Evolutionary conservation across 2,329 filamentous ascomycete genomes (phyloP), one percentile per base, ranked within the genome.

Genomic region (Fusarium heterosporum): DNA sequence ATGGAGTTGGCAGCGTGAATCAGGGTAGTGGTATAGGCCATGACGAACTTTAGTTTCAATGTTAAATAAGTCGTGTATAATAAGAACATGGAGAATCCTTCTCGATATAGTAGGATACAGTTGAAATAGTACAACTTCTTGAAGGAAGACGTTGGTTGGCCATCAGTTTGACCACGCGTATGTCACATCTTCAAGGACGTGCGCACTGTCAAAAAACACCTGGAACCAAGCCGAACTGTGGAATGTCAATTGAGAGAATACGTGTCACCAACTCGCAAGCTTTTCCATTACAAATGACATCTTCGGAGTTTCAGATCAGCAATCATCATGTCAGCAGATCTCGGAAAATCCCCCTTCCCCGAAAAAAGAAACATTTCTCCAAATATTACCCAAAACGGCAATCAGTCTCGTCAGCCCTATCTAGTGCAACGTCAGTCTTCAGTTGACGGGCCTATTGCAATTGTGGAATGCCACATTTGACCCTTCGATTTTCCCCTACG

Each of bases 371-470:
- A 22, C n/a, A 4, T 1, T 34, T 61, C 55, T 61, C 57, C 11
- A 16, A 46, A 41, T 41, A 28, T 46, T 61, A 13, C 57, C 55
- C 2, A 28, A 46, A 46, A 8, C 3, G 34, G 55, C 30, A 61
- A 59, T 17, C 2, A 19, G 9, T 22, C 22, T 29, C 29, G 29
- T n/a, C 10, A 16, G 13, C n/a, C 34, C 28, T n/a, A 10, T 54
- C 30, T 17, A 29, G 54, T 53, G 30, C 17, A 12, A 46, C 9
- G 6, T 25, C 25, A 54, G 25, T 22, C 29, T 25, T 38, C 41
- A 14, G 57, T 61, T 54, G 30, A 39, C 12, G 2, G 54, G 6
- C 57, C 55, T 61, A 61, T 61, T 13, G 16, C 5, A 28, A 17
- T 39, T 61, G n/a, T 36, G 28, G 10, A 22, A 10, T 13, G 8